These are phyloP conservation scores for Albizia julibrissin DNA, from an alignment of 306 rosid species.

Conservation along the genomic window DNA sequence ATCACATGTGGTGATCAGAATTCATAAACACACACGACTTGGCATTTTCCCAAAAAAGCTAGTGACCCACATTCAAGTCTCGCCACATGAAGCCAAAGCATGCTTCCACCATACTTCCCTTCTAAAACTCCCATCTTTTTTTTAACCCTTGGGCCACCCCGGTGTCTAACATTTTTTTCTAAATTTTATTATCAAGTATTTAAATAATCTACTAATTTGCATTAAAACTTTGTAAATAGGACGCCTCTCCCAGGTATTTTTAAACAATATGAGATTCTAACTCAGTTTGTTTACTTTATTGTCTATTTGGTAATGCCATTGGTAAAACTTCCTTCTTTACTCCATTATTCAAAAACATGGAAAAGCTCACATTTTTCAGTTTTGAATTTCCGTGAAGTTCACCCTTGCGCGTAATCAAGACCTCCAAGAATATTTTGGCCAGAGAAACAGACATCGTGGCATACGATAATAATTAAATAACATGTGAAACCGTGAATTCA, in stretches of 20 bases:
- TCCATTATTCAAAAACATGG: background rate
- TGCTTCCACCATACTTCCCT: background rate
- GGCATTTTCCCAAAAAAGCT: background rate
- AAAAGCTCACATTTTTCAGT: background rate
- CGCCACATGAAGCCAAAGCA: conserved; percentile 28
- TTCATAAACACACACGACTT: background rate
- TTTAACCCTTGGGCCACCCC: too few species aligned
- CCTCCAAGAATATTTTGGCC: background rate
- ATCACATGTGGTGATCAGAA: conserved; percentile 27
- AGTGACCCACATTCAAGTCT: background rate
- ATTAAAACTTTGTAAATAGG: too few species aligned
- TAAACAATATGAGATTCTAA: too few species aligned
- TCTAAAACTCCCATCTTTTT: background rate
- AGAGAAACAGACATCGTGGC: background rate
- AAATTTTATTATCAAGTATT: too few species aligned
- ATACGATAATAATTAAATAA: background rate
- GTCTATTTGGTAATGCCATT: too few species aligned
- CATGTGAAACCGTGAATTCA: background rate
- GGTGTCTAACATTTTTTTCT: too few species aligned
- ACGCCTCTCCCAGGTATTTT: too few species aligned
- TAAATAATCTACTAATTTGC: too few species aligned
- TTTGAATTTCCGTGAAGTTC: background rate
- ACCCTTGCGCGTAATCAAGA: conserved; percentile 22
- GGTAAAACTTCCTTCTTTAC: background rate
- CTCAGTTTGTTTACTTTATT: too few species aligned